These are phyloP conservation scores for Mikania micrantha DNA, from an alignment of 129 eudicot species.

Conservation along the genomic window DNA sequence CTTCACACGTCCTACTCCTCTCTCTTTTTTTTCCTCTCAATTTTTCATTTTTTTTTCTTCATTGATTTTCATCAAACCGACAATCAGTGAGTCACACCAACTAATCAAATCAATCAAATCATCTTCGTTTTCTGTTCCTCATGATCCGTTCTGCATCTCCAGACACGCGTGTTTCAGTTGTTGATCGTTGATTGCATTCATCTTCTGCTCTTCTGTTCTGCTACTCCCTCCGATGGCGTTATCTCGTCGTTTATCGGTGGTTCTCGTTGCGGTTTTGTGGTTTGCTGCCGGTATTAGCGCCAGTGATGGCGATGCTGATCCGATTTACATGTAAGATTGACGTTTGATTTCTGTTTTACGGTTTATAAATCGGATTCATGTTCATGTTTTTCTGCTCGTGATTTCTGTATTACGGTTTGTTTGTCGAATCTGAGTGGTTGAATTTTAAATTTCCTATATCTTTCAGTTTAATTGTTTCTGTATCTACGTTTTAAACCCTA, in stretches of 20 bases:
- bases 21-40: constrained; percentile 14
- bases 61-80: neutral
- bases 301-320: constrained; percentile 79
- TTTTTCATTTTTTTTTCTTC: neutral
- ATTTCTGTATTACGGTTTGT: neutral
- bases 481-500: constrained; percentile 19
- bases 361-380: neutral
- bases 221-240: constrained; percentile 34
- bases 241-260: constrained; percentile 25
- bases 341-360: neutral
- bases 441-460: neutral
- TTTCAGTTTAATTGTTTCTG: neutral
- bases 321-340: constrained; percentile 61
- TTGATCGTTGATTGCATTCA: constrained; percentile 4
- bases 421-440: neutral
- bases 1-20: constrained; percentile 13
- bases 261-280: constrained; percentile 37
- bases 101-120: constrained; percentile 26
- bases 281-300: constrained; percentile 37
- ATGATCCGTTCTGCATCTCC: constrained; percentile 20
- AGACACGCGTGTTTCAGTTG: constrained; percentile 10
- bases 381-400: neutral
- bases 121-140: constrained; percentile 23
- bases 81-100: constrained; percentile 1
- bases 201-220: neutral